Evolutionary conservation across 2,329 filamentous ascomycete species (phyloP), one percentile per base, ranked within the genome.

Genomic region (Lecanicillium sp.): DNA sequence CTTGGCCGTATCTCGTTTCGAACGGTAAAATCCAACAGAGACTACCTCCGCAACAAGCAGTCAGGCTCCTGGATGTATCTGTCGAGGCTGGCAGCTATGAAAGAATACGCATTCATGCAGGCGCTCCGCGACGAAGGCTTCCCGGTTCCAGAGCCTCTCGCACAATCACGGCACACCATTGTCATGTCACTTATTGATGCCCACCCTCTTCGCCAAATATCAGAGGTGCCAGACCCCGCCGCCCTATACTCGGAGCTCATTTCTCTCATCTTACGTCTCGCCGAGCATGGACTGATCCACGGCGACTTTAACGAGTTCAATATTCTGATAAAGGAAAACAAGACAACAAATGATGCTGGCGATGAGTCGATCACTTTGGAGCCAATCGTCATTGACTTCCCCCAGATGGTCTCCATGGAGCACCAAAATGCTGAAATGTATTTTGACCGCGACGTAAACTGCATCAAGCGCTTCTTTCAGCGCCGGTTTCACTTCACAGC

Each of bases 241-340:
- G 71, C 71, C n/a, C 75, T 98, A 5, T 98, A 98, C 63, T 84
- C 83, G n/a, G 89, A 97, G 52, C 73, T 98, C 27, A 94, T 98
- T 60, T 77, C 81, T 35, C 79, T 96, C 57, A 89, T 98, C 48
- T 72, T 98, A 36, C 79, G 83, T 23, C 75, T 98, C 33, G 91
- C 93, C 5, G 81, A 81, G 52, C 83, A 90, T 56, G 93, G 93
- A 6, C 72, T 98, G 40, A 98, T 98, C 52, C 93, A 98, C 63
- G 93, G 93, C 53, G 93, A 98, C 64, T 98, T 94, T 72, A 98
- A 98, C 71, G 94, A 98, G 67, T 98, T 98, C 76, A 98, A 98
- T 65, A 91, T 98, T 54, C 73, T 98, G 27, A 83, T 98, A 63
- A 89, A 93, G 62, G 91, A 97, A 64, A 80, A 75, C 48, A 71